Evolutionary conservation across 805 yeast species (phyloP), one percentile per base, ranked within the genome.

Genomic region (Hanseniaspora mollemarum): DNA sequence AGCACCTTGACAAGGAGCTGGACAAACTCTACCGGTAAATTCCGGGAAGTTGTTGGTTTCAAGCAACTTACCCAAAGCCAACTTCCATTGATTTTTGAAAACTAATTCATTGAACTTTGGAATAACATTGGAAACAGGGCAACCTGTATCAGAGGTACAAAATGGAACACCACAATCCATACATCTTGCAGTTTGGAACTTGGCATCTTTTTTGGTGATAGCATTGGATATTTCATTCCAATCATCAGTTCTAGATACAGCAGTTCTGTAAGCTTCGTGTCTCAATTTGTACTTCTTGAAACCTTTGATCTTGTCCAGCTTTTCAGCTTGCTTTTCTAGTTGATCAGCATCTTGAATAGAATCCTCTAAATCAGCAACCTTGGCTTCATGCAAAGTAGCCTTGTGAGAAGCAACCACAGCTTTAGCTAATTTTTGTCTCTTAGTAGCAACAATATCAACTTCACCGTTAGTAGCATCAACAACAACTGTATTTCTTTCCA

Each of bases 151-250:
- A 43, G 95, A 83, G 62, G 90, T 94, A 74, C 98, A 90, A 78
- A 90, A 90, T 53, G 98, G 98, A 60, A 92, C 94, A 73, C 98
- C 98, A 74, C 98, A 90, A 70, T 90, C 97, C 95, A 92, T 90
- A 76, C 98, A 90, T 68, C 98, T 80, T 15, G 97, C 96, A 53
- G 97, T 85, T 72, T 90, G 96, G 65, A 75, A 77, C 65, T 80
- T 77, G 62, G 90, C 81, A 58, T 92, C 97, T 48, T 83, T 87
- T 68, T 85, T 83, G 52, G 87, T 72, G 59, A 90, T 73, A 51
- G 95, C 78, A 13, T 78, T 69, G 12, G 94, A 80, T 65, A 90
- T 75, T 69, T 90, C 97, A 57, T 82, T 77, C 97, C 97, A 92
- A 68, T 92, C 96, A 60, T 75, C 75, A 51, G 87, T 73, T 68